Evolutionary conservation across 2,329 filamentous ascomycete genomes (phyloP).

Genomic region (Bimuria novae-zelandiae): DNA sequence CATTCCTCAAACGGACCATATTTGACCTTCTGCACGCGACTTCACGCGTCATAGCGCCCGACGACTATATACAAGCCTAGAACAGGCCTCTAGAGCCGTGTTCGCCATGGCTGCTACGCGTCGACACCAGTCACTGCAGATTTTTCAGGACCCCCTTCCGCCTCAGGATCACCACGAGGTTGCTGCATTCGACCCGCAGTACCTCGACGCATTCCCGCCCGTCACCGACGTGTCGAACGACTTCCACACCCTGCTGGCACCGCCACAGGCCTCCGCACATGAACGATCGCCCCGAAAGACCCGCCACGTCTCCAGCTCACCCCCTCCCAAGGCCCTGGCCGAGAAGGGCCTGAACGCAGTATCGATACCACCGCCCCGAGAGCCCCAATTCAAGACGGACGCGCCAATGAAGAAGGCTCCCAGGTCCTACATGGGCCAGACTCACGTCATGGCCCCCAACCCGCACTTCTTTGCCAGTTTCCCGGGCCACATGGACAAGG

Average conservation of each 20-base stretch:
- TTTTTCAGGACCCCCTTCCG: conserved; percentile 60
- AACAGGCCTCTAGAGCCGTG: conserved; percentile 28
- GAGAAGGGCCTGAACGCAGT: conserved; percentile 69
- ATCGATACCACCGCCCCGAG: conserved; percentile 67
- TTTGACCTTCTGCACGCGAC: conserved; percentile 41
- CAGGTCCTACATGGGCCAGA: conserved; percentile 52
- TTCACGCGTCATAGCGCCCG: conserved; percentile 47
- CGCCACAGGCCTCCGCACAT: conserved; percentile 56
- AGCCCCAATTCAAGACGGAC: conserved; percentile 63
- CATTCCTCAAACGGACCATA: conserved; percentile 25
- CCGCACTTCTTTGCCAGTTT: conserved; percentile 60
- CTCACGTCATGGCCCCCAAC: conserved; percentile 51
- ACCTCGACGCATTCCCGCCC: conserved; percentile 52
- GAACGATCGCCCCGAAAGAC: conserved; percentile 73
- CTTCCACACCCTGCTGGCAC: conserved; percentile 70
- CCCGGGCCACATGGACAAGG: conserved; percentile 53
- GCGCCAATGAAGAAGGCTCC: conserved; percentile 68
- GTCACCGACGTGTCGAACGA: conserved; percentile 55
- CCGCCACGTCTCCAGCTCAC: conserved; percentile 61
- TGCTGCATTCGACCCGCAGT: conserved; percentile 56
- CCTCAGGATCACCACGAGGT: conserved; percentile 50
- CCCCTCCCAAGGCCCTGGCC: conserved; percentile 61
- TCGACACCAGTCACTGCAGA: conserved; percentile 60
- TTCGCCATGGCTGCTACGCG: conserved; percentile 60
- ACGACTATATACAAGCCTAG: conserved; percentile 36